Percentiles rank a stretch among this genome's conserved stretches.
These are phyloP conservation scores for Colletotrichum musicola DNA, from an alignment of 2,329 filamentous ascomycete genomes.

Conservation along the genomic window DNA sequence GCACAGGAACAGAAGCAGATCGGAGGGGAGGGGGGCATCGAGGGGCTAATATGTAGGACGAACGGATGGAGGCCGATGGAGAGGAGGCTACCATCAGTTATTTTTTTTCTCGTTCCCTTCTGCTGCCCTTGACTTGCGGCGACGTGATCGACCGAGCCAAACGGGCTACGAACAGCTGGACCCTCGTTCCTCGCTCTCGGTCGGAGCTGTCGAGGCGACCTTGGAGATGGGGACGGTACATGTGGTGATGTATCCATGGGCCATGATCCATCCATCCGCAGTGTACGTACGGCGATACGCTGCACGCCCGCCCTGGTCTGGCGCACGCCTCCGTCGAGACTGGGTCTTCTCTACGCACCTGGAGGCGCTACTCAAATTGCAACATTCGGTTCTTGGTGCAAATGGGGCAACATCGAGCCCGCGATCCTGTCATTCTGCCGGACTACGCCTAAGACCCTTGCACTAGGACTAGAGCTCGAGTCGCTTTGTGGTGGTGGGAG, in stretches of 20 bases:
- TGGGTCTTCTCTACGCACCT: conserved; percentile 12
- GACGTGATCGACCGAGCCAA: conserved; percentile 32
- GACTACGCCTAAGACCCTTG: conserved; percentile 31
- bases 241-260: conserved; percentile 3
- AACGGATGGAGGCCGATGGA: conserved; percentile 23
- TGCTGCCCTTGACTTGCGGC: conserved; percentile 2
- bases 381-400: conserved; percentile 36
- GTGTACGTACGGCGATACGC: not conserved
- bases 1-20: conserved; percentile 6
- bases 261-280: not conserved
- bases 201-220: conserved; percentile 15
- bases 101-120: not conserved
- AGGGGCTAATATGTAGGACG: conserved; percentile 37
- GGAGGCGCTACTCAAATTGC: conserved; percentile 37
- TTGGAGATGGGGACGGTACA: conserved; percentile 25
- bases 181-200: conserved; percentile 24
- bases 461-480: not conserved
- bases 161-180: conserved; percentile 14
- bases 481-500: not conserved
- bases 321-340: not conserved
- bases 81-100: not conserved
- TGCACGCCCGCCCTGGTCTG: conserved; percentile 13
- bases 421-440: conserved; percentile 35
- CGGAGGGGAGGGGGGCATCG: conserved; percentile 31
- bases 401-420: conserved; percentile 35